Base-by-base conservation (phyloP, 306 rosid genomes). In the Fagus crenata region DNA sequence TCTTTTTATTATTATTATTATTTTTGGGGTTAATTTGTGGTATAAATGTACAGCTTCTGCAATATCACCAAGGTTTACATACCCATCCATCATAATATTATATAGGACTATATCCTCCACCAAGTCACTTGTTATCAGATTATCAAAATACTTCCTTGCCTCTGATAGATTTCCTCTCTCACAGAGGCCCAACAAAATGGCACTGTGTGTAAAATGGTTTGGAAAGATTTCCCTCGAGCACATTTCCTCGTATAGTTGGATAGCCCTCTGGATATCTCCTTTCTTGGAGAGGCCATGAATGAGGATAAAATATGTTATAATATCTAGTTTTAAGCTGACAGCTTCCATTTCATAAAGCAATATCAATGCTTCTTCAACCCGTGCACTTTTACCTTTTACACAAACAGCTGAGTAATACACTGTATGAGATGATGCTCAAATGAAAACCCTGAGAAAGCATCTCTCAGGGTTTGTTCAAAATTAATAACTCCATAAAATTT, bases 271-370 rank as follows among this genome's bases (percentile, higher is more conserved):
- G 12, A 81, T 81, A 28, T 76, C 56, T 77, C 89, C 91, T 73
- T 85, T 78, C 84, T 83, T 87, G 81, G 87, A 87, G 60, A 81
- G 84, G 46, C 84, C 86, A 81, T 83, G 85, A 67, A 87, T 85
- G 63, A 85, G 70, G 76, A 87, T 85, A 58, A 87, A 85, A 67
- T 81, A 87, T 41, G 85, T 71, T 76, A 83, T 78, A 13, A 78
- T 67, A 81, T 87, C 87, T 41, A 87, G 87, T 81, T 78, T 70
- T 79, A 83, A 53, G 72, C 82, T 63, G 6, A 76, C 28, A 32
- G 81, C 69, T 83, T 87, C 89, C 89, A 87, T 78, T 54, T 85
- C 87, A 83, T 80, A 74, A 5, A 82, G 81, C 77, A 87, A 69
- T 64, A 68, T 59, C 71, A 85, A 73, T 8, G 87, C 87, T 69